Conservation (phyloP, 805 yeast species). For the Myxozyma neotropica region DNA sequence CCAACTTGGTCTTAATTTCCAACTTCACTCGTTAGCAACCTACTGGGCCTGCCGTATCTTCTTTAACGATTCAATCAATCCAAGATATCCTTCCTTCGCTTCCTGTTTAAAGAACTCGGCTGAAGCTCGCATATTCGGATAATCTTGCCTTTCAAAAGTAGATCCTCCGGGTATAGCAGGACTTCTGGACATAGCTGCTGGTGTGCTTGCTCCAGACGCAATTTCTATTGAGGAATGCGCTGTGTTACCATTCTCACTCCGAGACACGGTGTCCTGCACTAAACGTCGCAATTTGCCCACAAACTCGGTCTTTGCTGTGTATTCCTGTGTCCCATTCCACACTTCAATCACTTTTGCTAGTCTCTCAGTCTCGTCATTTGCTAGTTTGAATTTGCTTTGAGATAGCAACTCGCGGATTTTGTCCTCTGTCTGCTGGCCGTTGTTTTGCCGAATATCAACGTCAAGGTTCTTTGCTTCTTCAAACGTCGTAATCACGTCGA, state of each 20-base stretch:
- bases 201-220: slow-evolving; percentile 14
- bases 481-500: slow-evolving; percentile 25
- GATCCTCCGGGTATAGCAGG: slow-evolving; percentile 14
- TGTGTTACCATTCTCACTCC: slow-evolving; percentile 14
- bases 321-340: slow-evolving; percentile 32
- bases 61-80: slow-evolving; percentile 27
- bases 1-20: too few relatives aligned
- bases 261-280: slow-evolving; percentile 24
- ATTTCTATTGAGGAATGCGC: not conserved
- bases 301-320: slow-evolving; percentile 21
- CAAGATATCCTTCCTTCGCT: slow-evolving; percentile 30
- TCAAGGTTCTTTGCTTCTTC: slow-evolving; percentile 24
- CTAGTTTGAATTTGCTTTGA: slow-evolving; percentile 18
- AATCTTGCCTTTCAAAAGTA: slow-evolving; percentile 16
- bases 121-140: slow-evolving; percentile 27
- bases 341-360: slow-evolving; percentile 13
- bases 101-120: slow-evolving; percentile 31
- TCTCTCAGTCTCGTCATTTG: slow-evolving; percentile 26
- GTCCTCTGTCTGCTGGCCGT: slow-evolving; percentile 19
- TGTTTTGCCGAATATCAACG: slow-evolving; percentile 7
- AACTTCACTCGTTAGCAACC: too few relatives aligned
- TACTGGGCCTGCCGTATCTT: slow-evolving; percentile 25
- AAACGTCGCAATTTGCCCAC: slow-evolving; percentile 18
- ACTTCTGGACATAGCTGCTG: slow-evolving; percentile 14
- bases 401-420: slow-evolving; percentile 17